Percentiles rank a stretch among this genome's conserved stretches.
Evolutionary conservation across 2,329 filamentous ascomycete species (phyloP).

Genomic region (Monilinia polystroma): DNA sequence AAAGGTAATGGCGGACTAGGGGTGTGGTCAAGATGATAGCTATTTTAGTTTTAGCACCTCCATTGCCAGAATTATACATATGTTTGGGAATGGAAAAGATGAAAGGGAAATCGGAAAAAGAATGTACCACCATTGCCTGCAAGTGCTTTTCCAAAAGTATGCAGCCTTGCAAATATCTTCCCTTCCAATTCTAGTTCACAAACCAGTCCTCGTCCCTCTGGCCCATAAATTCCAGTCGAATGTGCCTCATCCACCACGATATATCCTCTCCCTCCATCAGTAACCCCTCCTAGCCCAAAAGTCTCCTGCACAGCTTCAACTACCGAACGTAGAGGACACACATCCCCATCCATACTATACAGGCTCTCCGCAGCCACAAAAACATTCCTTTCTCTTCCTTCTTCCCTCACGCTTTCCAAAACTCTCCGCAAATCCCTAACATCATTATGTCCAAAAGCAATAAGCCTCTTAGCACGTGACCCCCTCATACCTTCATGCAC

Average conservation of each 20-base stretch:
- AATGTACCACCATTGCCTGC: conserved; percentile 42
- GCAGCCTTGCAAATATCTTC: conserved; percentile 49
- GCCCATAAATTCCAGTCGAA: conserved; percentile 51
- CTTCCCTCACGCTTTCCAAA: conserved; percentile 27
- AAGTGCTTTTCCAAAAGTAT: conserved; percentile 55
- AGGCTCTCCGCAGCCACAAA: conserved; percentile 46
- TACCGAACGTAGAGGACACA: conserved; percentile 44
- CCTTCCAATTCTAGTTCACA: conserved; percentile 50
- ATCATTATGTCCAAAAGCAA: conserved; percentile 59
- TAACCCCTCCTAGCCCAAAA: conserved; percentile 25
- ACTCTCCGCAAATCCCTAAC: conserved; percentile 41
- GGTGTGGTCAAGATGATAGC: conserved; percentile 32
- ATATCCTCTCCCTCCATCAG: conserved; percentile 44
- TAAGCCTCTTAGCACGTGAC: conserved; percentile 40
- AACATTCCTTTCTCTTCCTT: conserved; percentile 39
- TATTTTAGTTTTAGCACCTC: conserved; percentile 41
- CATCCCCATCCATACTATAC: conserved; percentile 52
- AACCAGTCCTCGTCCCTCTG: conserved; percentile 50
- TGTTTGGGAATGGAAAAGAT: too few species aligned
- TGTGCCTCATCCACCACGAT: conserved; percentile 59
- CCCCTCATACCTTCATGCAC: conserved; percentile 50
- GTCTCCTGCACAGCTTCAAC: conserved; percentile 42
- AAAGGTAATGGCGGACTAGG: conserved; percentile 31
- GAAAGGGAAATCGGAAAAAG: conserved; percentile 30
- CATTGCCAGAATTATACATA: neutral